phyloP scores from a whole-genome alignment of 2,329 filamentous ascomycete species.

The Fusarium transvaalense region DNA sequence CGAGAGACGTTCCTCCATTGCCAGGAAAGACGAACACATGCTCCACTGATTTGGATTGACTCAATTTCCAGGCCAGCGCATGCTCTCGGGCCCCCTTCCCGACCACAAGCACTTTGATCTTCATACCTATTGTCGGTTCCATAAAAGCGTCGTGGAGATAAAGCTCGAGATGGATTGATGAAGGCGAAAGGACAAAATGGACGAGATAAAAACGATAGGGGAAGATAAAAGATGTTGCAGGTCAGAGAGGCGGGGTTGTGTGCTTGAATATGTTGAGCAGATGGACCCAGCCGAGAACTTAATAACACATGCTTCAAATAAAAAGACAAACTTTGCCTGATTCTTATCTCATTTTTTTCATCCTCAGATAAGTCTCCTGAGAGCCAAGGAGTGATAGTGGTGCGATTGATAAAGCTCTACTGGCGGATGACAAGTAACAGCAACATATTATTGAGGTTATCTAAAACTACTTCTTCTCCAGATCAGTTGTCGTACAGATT shows the following conservation, averaged over 20 bases:
- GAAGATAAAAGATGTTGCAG: background rate
- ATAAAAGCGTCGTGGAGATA: too few relatives aligned
- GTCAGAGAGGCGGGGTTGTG: background rate
- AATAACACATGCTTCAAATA: background rate
- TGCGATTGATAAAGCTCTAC: background rate
- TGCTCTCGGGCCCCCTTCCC: constrained; percentile 83
- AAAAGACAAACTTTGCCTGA: too few relatives aligned
- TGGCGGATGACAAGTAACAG: background rate
- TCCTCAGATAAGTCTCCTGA: too few relatives aligned
- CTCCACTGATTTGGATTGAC: constrained; percentile 72
- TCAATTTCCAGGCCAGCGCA: constrained; percentile 80
- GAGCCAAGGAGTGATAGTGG: background rate
- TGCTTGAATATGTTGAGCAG: background rate
- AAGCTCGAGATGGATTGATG: too few relatives aligned
- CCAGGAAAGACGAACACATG: constrained; percentile 68
- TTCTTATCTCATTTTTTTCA: too few relatives aligned
- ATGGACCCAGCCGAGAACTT: background rate
- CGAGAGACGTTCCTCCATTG: constrained; percentile 72
- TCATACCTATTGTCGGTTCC: background rate
- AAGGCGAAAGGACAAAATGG: background rate
- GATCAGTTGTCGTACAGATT: constrained; percentile 28
- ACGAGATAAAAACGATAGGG: background rate
- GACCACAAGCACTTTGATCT: constrained; percentile 69
- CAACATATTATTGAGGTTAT: background rate
- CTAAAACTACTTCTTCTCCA: constrained; percentile 3